A percentile compares a stretch with the other conserved stretches of the same genome.
Conservation (phyloP, 2,329 filamentous ascomycete genomes). For the Fusarium aywerte region DNA sequence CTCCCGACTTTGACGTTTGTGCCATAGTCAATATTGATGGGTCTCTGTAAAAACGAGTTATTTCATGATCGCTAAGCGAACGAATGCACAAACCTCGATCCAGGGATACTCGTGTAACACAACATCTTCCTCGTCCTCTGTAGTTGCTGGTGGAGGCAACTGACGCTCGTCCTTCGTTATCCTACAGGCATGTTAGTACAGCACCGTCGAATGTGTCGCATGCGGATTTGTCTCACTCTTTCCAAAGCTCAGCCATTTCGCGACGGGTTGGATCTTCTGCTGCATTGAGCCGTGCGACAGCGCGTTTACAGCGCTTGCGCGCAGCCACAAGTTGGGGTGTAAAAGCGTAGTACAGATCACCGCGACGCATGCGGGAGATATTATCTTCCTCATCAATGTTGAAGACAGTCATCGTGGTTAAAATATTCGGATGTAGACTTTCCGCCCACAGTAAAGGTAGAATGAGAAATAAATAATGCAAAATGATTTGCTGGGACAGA, state of each 20-base stretch:
- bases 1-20: conserved; percentile 73
- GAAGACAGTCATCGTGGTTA: conserved; percentile 19
- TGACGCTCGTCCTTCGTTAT: conserved; percentile 70
- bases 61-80: not conserved
- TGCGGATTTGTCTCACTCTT: conserved; percentile 65
- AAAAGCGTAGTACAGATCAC: conserved; percentile 81
- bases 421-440: fast-evolving
- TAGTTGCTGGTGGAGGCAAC: conserved; percentile 68
- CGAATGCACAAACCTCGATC: conserved; percentile 61
- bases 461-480: fast-evolving
- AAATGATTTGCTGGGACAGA: too few relatives aligned
- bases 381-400: conserved; percentile 59
- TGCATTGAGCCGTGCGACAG: conserved; percentile 72
- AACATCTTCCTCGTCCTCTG: conserved; percentile 71
- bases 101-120: conserved; percentile 73
- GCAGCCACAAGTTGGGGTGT: conserved; percentile 72
- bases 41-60: conserved; percentile 46
- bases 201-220: fast-evolving
- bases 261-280: conserved; percentile 70
- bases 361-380: conserved; percentile 67
- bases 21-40: conserved; percentile 81
- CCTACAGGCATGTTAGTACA: conserved; percentile 53
- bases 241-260: conserved; percentile 73
- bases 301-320: conserved; percentile 70
- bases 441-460: too few relatives aligned